Conservation (phyloP, 306 rosid species). For the Pueraria montana region DNA sequence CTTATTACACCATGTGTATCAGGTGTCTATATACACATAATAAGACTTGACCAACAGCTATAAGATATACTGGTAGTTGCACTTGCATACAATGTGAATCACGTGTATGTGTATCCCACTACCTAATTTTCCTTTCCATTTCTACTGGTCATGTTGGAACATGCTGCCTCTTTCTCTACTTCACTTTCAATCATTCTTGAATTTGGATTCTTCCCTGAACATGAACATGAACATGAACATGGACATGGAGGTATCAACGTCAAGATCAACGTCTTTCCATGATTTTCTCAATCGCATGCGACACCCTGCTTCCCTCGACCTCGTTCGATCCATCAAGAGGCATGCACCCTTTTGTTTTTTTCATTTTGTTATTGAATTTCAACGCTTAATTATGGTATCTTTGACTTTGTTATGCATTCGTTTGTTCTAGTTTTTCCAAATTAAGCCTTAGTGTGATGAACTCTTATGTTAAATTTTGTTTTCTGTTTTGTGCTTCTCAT, state of each 20-base stretch:
- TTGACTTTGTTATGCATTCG: background rate
- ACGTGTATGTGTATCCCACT: background rate
- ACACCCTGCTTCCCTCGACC: constrained; percentile 77
- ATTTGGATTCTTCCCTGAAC: background rate
- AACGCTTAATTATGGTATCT: background rate
- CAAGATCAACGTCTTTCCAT: constrained; percentile 53
- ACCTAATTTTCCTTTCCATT: constrained; percentile 2
- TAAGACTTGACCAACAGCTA: background rate
- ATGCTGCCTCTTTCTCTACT: background rate
- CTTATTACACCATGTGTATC: background rate
- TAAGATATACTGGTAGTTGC: background rate
- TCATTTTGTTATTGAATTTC: background rate
- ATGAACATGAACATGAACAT: background rate
- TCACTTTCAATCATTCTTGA: background rate
- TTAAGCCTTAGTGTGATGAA: background rate
- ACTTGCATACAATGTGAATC: constrained; percentile 16
- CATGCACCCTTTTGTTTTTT: background rate
- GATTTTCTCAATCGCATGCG: constrained; percentile 87
- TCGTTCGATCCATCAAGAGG: constrained; percentile 83
- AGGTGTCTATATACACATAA: too few species aligned
- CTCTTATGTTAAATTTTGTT: background rate
- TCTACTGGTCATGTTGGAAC: background rate
- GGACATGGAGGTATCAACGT: constrained; percentile 53
- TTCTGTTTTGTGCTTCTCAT: background rate
- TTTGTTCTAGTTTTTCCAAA: background rate